A percentile compares a stretch with the other conserved stretches of the same genome.
These are phyloP conservation scores for Blastobotrys arbuscula DNA, from an alignment of 1,139 yeast species.

Conservation along the genomic window DNA sequence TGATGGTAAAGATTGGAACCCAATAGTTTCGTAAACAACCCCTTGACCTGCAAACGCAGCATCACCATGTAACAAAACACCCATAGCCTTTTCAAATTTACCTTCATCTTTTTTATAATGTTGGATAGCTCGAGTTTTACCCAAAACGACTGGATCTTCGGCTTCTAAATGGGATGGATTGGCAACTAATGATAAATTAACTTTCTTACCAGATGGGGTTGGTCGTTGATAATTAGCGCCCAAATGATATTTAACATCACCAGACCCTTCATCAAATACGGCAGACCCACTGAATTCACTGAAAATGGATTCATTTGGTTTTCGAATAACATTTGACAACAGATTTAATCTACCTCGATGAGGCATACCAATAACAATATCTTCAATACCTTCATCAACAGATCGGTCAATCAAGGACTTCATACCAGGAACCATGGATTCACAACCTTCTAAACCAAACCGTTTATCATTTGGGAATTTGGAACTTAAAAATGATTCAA, in stretches of 20 bases:
- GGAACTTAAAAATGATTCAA: slow-evolving; percentile 85
- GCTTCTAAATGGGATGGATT: slow-evolving; percentile 99
- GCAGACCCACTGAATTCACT: slow-evolving; percentile 92
- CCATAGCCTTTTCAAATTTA: slow-evolving; percentile 78
- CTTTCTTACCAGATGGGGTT: slow-evolving; percentile 96
- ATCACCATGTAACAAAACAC: slow-evolving; percentile 94
- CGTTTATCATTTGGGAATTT: slow-evolving; percentile 98
- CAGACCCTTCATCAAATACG: slow-evolving; percentile 79
- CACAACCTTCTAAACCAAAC: slow-evolving; percentile 98
- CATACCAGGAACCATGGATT: slow-evolving; percentile 93
- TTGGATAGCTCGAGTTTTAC: slow-evolving; percentile 95
- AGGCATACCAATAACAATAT: slow-evolving; percentile 98
- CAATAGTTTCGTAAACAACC: slow-evolving; percentile 97
- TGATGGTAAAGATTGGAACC: slow-evolving; percentile 86
- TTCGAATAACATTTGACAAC: slow-evolving; percentile 96
- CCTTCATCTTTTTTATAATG: slow-evolving; percentile 86
- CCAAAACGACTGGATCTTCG: slow-evolving; percentile 97
- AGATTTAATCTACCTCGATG: slow-evolving; percentile 99
- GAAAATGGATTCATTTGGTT: slow-evolving; percentile 96
- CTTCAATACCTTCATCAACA: slow-evolving; percentile 91
- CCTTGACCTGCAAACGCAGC: slow-evolving; percentile 99
- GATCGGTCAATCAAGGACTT: slow-evolving; percentile 92
- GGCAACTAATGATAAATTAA: slow-evolving; percentile 91
- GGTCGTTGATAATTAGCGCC: slow-evolving; percentile 99
- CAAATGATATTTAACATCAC: slow-evolving; percentile 97